A percentile compares a stretch with the other conserved stretches of the same genome.
Conservation (phyloP, 1,284 basidiomycete species). For the Meripilus lineatus region DNA sequence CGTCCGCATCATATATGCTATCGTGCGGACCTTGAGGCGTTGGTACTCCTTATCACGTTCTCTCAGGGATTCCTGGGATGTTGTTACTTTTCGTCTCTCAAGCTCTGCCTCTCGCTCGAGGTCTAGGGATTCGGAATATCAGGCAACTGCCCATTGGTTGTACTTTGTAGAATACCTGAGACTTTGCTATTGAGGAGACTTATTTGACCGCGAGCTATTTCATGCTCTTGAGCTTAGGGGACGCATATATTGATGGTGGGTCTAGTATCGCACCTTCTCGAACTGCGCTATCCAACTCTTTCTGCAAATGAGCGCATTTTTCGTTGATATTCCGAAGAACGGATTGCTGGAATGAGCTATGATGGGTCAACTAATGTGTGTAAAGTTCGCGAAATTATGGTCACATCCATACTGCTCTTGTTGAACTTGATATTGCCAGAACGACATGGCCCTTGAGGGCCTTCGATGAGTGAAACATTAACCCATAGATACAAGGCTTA, state of each 20-base stretch:
- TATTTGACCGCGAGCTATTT: conserved; percentile 72
- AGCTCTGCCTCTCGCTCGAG: conserved; percentile 74
- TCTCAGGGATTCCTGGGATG: conserved; percentile 66
- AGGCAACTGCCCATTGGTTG: no score
- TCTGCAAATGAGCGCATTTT: conserved; percentile 74
- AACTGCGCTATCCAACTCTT: conserved; percentile 75
- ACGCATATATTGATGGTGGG: not conserved
- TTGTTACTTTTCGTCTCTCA: conserved; percentile 67
- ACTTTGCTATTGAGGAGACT: conserved; percentile 61
- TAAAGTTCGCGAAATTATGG: no score
- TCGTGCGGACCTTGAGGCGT: conserved; percentile 62
- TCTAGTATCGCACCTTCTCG: conserved; percentile 57
- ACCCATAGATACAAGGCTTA: conserved; percentile 23
- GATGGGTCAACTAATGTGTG: not conserved
- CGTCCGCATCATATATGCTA: not conserved
- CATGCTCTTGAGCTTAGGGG: not conserved
- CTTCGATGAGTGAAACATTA: conserved; percentile 2
- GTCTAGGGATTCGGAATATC: no score
- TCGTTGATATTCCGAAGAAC: conserved; percentile 74
- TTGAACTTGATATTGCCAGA: conserved; percentile 85
- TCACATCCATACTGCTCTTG: conserved; percentile 60
- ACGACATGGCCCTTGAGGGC: conserved; percentile 61
- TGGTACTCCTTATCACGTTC: conserved; percentile 83
- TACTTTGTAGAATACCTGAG: no score
- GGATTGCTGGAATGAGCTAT: conserved; percentile 76